These are phyloP conservation scores for Corylus avellana DNA, from an alignment of 306 rosid genomes.

Conservation along the genomic window DNA sequence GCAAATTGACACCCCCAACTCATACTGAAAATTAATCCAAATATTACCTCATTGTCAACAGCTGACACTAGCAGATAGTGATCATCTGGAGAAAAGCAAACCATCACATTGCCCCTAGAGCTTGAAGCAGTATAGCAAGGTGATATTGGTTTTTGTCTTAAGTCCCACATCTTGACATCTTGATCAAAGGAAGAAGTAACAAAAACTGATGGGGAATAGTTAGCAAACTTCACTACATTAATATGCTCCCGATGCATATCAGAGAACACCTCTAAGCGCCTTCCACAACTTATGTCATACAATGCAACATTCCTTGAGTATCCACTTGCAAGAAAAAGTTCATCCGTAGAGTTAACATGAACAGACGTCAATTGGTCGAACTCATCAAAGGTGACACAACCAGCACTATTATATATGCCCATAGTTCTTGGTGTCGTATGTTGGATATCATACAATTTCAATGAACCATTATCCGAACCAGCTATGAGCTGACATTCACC, in stretches of 20 bases:
- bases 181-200: conserved; percentile 86
- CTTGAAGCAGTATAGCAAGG: conserved; percentile 80
- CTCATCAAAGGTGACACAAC: conserved; percentile 62
- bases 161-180: conserved; percentile 86
- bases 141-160: conserved; percentile 71
- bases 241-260: conserved; percentile 84
- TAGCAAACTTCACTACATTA: conserved; percentile 78
- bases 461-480: conserved; percentile 85
- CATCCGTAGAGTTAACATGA: conserved; percentile 77
- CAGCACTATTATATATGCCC: conserved; percentile 43
- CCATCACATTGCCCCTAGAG: conserved; percentile 86
- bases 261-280: conserved; percentile 65
- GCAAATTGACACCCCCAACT: conserved; percentile 6
- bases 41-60: conserved; percentile 77
- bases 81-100: conserved; percentile 91
- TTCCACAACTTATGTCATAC: conserved; percentile 70
- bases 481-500: conserved; percentile 74
- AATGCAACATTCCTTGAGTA: conserved; percentile 82
- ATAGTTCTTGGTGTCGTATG: conserved; percentile 36
- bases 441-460: conserved; percentile 67
- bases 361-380: conserved; percentile 86
- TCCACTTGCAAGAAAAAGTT: conserved; percentile 85
- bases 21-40: neutral
- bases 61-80: conserved; percentile 80
- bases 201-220: conserved; percentile 77